Conservation (phyloP, 2,329 filamentous ascomycete genomes). For the Verticillium tricorpus region DNA sequence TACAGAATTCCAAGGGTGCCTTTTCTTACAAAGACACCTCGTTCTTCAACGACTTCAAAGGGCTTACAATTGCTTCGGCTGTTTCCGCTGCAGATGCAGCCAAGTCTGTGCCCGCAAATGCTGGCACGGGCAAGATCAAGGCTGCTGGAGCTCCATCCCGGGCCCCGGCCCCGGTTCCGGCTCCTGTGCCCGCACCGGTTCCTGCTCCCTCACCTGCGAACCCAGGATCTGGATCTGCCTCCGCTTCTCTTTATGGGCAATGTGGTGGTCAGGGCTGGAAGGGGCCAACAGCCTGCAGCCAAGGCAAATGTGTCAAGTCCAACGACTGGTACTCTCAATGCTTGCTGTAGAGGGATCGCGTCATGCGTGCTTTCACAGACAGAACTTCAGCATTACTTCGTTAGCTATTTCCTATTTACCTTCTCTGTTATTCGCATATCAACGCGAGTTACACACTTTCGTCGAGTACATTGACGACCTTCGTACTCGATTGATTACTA, state of each 20-base stretch:
- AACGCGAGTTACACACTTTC: no score
- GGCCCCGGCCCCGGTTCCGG: constrained; percentile 5
- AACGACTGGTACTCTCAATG: constrained; percentile 18
- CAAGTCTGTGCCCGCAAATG: no score
- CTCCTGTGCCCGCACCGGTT: neutral
- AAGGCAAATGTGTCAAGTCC: constrained; percentile 12
- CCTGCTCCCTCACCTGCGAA: constrained; percentile 6
- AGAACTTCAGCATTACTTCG: no score
- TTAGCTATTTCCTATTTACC: no score
- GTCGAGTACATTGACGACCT: no score
- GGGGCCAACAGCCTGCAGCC: constrained; percentile 13
- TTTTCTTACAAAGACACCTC: constrained; percentile 36
- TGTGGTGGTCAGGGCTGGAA: constrained; percentile 20
- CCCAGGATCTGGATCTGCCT: no score
- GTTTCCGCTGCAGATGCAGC: neutral
- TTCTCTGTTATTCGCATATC: no score
- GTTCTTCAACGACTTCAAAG: constrained; percentile 46
- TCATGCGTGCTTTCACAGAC: no score
- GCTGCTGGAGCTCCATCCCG: constrained; percentile 9
- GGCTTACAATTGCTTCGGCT: constrained; percentile 46
- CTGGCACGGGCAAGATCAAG: neutral
- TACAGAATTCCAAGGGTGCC: constrained; percentile 30
- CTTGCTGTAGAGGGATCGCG: no score
- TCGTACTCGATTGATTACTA: no score
- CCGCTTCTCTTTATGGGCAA: constrained; percentile 24